Evolutionary conservation across 176 grass and related monocot genomes (phyloP).

Genomic region (sorghum (Sorghum bicolor)): DNA sequence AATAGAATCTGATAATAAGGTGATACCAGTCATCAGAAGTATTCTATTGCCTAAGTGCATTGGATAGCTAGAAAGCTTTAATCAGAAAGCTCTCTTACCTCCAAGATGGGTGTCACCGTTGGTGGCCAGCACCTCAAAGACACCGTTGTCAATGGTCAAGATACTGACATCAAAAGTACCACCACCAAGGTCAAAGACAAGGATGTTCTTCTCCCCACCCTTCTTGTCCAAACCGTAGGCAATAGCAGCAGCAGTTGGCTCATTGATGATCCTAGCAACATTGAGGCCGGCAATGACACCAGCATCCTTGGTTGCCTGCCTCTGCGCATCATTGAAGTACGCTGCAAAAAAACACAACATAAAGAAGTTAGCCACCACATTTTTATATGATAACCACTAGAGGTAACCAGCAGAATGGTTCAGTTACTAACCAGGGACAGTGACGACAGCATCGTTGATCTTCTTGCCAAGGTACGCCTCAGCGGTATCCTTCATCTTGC

Average conservation of each 20-base stretch:
- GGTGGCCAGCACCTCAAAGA: slow-evolving; percentile 79
- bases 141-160: slow-evolving; percentile 71
- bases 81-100: slow-evolving; percentile 35
- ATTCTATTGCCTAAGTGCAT: neutral
- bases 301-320: slow-evolving; percentile 72
- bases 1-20: neutral
- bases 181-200: slow-evolving; percentile 81
- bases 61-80: neutral
- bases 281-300: slow-evolving; percentile 64
- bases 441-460: slow-evolving; percentile 62
- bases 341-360: slow-evolving; percentile 38
- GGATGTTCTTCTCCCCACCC: slow-evolving; percentile 76
- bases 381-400: neutral
- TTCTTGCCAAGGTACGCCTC: slow-evolving; percentile 83
- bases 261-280: slow-evolving; percentile 74
- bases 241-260: slow-evolving; percentile 82
- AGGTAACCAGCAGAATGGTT: neutral
- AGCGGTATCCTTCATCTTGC: slow-evolving; percentile 71
- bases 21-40: neutral
- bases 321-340: slow-evolving; percentile 79
- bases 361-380: neutral
- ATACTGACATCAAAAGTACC: slow-evolving; percentile 81
- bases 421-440: slow-evolving; percentile 60
- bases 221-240: slow-evolving; percentile 72
- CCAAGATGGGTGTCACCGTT: slow-evolving; percentile 84